Evolutionary conservation across 2,329 filamentous ascomycete species (phyloP), one percentile per base, ranked within the genome.

Genomic region (Albifimbria verrucaria): DNA sequence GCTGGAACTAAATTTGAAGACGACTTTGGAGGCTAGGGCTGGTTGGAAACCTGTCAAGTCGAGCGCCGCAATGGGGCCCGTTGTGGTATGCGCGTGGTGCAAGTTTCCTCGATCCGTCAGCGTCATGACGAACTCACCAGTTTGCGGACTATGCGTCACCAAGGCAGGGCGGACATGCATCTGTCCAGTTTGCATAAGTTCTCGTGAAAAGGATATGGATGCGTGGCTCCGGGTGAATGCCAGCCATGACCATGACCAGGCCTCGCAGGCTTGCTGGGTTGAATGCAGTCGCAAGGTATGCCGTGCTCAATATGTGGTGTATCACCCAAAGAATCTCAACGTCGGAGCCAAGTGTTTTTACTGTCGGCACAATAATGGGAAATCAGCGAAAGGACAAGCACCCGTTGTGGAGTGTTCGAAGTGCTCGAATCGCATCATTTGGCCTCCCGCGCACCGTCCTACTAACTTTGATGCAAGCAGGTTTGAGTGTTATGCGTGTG

Each of bases 291-390:
- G 68, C n/a, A 52, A 47, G 1, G 60, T 61, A 10, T 81, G 78
- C 60, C 70, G 76, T 12, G 75, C 70, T 2, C 77, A 79, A 59
- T 81, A 80, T 57, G 71, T 80, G 23, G 73, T 80, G 5, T 80
- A 81, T 59, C 69, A 75, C 42, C 59, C 68, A 2, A 62, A 69
- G 3, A 57, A 58, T 1, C 66, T 80, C n/a, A 68, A 65, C 0
- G 72, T 77, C 2, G 72, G 72, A 1, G 59, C 77, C 26, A 80
- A 80, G 60, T 80, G 78, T 59, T 66, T 73, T 60, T 79, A 74
- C 62, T 80, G 77, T 57, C 72, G 77, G 12, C 61, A 68, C 6
- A 49, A 50, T 3, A 23, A 57, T 23, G 51, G 55, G 7, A 42
- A 48, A 5, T 46, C 50, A 7, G 32, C 57, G 23, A 49, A 55